These are phyloP conservation scores for Penicillium dipodomyicola DNA, from an alignment of 495 filamentous ascomycete genomes.

Conservation along the genomic window DNA sequence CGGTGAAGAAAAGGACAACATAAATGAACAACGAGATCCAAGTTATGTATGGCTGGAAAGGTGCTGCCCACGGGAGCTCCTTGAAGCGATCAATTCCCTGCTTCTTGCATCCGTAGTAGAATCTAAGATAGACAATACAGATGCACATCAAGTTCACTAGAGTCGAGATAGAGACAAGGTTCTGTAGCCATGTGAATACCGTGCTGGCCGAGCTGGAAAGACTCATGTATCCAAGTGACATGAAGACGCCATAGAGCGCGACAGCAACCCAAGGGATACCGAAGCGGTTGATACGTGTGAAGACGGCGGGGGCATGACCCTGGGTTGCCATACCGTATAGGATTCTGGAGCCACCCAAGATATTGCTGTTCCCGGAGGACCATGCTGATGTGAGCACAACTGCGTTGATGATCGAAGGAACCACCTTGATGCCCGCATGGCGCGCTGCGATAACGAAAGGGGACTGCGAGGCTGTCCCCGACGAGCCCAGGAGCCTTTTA, in stretches of 20 bases:
- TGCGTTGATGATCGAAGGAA: slow-evolving; percentile 53
- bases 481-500: slow-evolving; percentile 39
- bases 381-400: slow-evolving; percentile 46
- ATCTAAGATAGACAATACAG: slow-evolving; percentile 53
- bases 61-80: slow-evolving; percentile 52
- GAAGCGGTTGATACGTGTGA: slow-evolving; percentile 56
- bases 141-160: slow-evolving; percentile 57
- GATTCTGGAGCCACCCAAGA: slow-evolving; percentile 46
- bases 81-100: slow-evolving; percentile 42
- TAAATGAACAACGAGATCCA: slow-evolving; percentile 50
- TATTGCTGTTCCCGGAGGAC: slow-evolving; percentile 47
- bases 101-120: slow-evolving; percentile 49
- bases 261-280: slow-evolving; percentile 57
- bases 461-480: slow-evolving; percentile 40
- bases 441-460: slow-evolving; percentile 54
- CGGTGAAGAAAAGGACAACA: slow-evolving; percentile 39
- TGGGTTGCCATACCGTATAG: slow-evolving; percentile 44
- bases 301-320: slow-evolving; percentile 40
- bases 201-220: slow-evolving; percentile 49
- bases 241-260: slow-evolving; percentile 47
- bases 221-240: slow-evolving; percentile 57
- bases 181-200: slow-evolving; percentile 58
- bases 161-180: slow-evolving; percentile 51
- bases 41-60: slow-evolving; percentile 50
- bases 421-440: slow-evolving; percentile 35